Evolutionary conservation across 202 grass and related monocot genomes (phyloP).

Genomic region (Hordeum pubiflorum): DNA sequence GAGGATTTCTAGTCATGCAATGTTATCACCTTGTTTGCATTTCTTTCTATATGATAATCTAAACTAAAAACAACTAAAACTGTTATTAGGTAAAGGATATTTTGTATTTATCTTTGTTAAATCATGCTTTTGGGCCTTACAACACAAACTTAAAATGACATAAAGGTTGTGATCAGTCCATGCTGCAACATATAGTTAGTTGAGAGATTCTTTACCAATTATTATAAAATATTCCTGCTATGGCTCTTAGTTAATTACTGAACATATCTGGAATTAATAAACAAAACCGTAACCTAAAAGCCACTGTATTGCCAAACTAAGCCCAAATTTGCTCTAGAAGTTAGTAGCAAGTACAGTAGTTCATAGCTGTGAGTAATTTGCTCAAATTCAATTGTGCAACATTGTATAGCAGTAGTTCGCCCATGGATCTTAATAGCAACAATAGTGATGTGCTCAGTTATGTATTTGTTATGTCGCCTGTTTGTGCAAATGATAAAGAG

Average conservation of each 20-base stretch:
- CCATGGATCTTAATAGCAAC: neutral
- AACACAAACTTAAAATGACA: neutral
- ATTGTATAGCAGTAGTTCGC: neutral
- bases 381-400: neutral
- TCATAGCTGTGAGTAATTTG: neutral
- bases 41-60: conserved; percentile 1
- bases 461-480: neutral
- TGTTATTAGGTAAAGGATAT: neutral
- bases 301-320: neutral
- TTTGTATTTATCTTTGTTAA: neutral
- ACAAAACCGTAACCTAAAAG: neutral
- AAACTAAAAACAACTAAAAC: neutral
- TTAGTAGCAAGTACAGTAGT: neutral
- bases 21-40: conserved; percentile 5
- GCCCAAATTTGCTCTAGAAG: neutral
- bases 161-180: neutral
- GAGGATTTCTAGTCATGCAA: neutral
- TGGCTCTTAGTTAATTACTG: neutral
- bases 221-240: conserved; percentile 3
- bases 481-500: conserved; percentile 7
- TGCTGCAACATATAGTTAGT: neutral
- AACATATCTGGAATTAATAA: neutral
- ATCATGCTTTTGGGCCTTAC: neutral
- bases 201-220: neutral
- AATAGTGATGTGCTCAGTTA: neutral